A percentile compares a stretch with the other conserved stretches of the same genome.
These are phyloP conservation scores for Coemansia sp. DNA, from an alignment of 192 early-diverging fungal genomes.

Conservation along the genomic window DNA sequence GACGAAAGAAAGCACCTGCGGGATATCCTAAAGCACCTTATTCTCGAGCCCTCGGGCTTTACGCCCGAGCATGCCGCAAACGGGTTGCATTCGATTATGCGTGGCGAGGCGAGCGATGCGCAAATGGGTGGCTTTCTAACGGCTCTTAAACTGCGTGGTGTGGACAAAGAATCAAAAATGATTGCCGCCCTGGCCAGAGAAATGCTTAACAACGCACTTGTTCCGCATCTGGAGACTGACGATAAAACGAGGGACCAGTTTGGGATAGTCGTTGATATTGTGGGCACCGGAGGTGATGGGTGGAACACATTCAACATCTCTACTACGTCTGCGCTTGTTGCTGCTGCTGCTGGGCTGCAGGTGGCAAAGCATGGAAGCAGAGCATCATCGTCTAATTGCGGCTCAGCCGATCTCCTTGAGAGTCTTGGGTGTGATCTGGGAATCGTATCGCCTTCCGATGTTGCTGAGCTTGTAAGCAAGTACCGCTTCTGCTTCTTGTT, in stretches of 20 bases:
- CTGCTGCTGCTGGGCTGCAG: constrained; percentile 84
- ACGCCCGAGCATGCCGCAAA: constrained; percentile 59
- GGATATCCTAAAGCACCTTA: constrained; percentile 67
- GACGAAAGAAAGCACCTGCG: constrained; percentile 33
- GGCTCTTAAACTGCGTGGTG: constrained; percentile 66
- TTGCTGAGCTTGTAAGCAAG: constrained; percentile 64
- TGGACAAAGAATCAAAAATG: constrained; percentile 72
- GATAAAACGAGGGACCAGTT: constrained; percentile 38
- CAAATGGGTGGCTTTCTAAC: constrained; percentile 90
- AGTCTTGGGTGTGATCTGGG: constrained; percentile 73
- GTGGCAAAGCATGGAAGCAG: constrained; percentile 97
- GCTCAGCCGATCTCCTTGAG: constrained; percentile 95
- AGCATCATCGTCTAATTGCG: constrained; percentile 85
- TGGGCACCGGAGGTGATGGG: constrained; percentile 98
- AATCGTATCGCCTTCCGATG: constrained; percentile 64
- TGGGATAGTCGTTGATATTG: constrained; percentile 77
- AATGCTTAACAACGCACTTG: constrained; percentile 69
- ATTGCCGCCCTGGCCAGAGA: constrained; percentile 78
- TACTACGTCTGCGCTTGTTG: constrained; percentile 87
- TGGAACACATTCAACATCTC: constrained; percentile 97
- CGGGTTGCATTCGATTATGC: constrained; percentile 77
- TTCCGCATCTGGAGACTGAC: constrained; percentile 57
- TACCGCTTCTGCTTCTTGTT: constrained; percentile 90
- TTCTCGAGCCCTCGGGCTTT: constrained; percentile 63
- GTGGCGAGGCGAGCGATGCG: constrained; percentile 70